phyloP scores from a whole-genome alignment of 1,139 yeast genomes.

The Arxiozyma telluris region DNA sequence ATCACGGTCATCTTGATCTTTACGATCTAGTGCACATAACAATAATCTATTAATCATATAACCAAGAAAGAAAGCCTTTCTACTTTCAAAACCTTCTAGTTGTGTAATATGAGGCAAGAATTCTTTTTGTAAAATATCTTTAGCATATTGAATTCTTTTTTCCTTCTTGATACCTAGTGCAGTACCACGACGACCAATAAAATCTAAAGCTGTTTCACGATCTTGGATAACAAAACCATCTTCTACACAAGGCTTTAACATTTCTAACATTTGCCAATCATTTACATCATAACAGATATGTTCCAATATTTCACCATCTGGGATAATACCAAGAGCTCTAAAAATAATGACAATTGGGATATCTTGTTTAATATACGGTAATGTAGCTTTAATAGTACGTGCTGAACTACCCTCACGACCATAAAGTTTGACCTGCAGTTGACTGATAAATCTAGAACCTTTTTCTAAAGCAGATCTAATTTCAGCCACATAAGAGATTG shows the following conservation, averaged over 20 bases:
- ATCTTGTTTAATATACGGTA: conserved; percentile 94
- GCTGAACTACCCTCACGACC: conserved; percentile 73
- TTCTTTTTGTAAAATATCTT: conserved; percentile 92
- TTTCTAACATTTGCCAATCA: conserved; percentile 99
- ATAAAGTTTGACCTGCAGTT: conserved; percentile 86
- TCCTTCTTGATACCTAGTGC: conserved; percentile 91
- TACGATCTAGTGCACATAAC: conserved; percentile 91
- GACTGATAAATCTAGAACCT: conserved; percentile 89
- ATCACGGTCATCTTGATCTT: conserved; percentile 98
- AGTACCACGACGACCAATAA: conserved; percentile 96
- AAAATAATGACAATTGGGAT: conserved; percentile 94
- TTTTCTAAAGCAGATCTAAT: conserved; percentile 93
- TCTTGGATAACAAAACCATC: conserved; percentile 98
- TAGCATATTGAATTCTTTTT: conserved; percentile 96
- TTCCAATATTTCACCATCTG: conserved; percentile 97
- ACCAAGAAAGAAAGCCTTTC: conserved; percentile 95
- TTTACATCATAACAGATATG: conserved; percentile 96
- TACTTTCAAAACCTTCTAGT: conserved; percentile 91
- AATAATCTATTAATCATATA: conserved; percentile 94
- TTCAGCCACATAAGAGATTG: conserved; percentile 93
- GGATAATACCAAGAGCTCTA: conserved; percentile 96
- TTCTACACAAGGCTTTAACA: conserved; percentile 98
- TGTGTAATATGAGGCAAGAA: conserved; percentile 95
- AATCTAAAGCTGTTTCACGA: conserved; percentile 94
- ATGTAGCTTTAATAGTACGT: conserved; percentile 85